Base-by-base conservation (phyloP, 129 eudicot species). In the Flaveria robusta region DNA sequence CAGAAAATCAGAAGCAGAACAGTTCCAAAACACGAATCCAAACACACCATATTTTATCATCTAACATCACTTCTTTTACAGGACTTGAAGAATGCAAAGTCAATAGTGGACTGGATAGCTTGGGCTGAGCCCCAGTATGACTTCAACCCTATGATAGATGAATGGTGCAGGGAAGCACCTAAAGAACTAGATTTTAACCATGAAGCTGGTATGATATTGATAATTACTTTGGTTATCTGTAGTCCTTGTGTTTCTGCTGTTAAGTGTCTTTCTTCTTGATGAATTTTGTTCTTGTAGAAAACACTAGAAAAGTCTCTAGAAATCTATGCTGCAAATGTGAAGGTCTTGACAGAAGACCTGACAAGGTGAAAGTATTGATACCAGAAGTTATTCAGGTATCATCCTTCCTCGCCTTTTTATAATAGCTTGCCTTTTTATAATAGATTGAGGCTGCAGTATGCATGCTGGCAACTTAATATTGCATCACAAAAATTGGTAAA, bases 101-200 rank as follows among this genome's bases (percentile, higher is more conserved):
- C 92, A 54, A 84, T 94, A 78, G 97, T 94, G 47, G 99, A 94
- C 79, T 94, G 99, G 99, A 91, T 94, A 82, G 99, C 99, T 54
- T 94, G 99, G 99, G 99, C 97, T 41, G 99, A 94, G 81, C 99
- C 99, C 20, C 97, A 91, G 39, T 94, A 94, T 65, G 83, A 94
- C 84, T 94, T 94, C 83, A 91, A 91, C 77, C 96, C 97, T 34
- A 90, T 94, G 89, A 91, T 94, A 51, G 96, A 94, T 78, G 99
- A 94, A 86, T 94, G 99, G 99, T 94, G 99, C 86, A 94, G 82
- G 71, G 99, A 94, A 87, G 89, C 97, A 73, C 99, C 99, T 10
- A 94, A 89, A 77, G 99, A 94, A 82, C 80, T 94, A 43, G 97
- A 94, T 78, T 94, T 94, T 75, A 91, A 94, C 79, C 87, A 81